Conservation (phyloP, 805 yeast species). For the Saccharomycopsis babjevae region DNA sequence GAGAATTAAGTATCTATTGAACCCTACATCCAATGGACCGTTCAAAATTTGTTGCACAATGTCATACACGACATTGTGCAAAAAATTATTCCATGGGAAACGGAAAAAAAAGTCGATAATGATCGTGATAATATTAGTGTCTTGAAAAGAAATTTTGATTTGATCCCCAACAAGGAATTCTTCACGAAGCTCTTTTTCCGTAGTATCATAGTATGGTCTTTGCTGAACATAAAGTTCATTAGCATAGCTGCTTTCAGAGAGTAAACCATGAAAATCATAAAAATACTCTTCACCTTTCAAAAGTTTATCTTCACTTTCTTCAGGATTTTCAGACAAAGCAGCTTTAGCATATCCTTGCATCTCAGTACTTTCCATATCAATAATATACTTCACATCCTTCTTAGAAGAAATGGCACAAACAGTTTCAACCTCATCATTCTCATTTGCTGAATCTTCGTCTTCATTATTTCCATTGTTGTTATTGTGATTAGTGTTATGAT, state of each 20-base stretch:
- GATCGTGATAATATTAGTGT: constrained; percentile 47
- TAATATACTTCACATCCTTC: constrained; percentile 1
- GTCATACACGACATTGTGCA: constrained; percentile 81
- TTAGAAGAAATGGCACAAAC: constrained; percentile 12
- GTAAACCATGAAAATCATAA: constrained; percentile 11
- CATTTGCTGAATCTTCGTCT: constrained; percentile 11
- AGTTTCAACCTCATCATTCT: constrained; percentile 8
- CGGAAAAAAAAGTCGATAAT: constrained; percentile 59
- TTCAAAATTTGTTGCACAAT: constrained; percentile 73
- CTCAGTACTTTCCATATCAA: constrained; percentile 3
- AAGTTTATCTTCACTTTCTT: constrained; percentile 10
- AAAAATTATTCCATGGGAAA: constrained; percentile 76
- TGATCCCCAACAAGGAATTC: constrained; percentile 62
- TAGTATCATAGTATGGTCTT: constrained; percentile 10
- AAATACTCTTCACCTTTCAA: constrained; percentile 20
- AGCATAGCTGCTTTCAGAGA: constrained; percentile 18
- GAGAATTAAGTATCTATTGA: constrained; percentile 49
- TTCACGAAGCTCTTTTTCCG: constrained; percentile 33
- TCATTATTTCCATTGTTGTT: constrained; percentile 19
- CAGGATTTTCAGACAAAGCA: not conserved
- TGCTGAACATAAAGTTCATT: constrained; percentile 25
- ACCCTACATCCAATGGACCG: constrained; percentile 65
- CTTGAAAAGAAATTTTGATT: constrained; percentile 57
- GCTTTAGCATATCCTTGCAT: constrained; percentile 6
- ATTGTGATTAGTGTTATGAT: not conserved